Conservation (phyloP, 768 basidiomycete species). For the Lactifluus subvellereus region DNA sequence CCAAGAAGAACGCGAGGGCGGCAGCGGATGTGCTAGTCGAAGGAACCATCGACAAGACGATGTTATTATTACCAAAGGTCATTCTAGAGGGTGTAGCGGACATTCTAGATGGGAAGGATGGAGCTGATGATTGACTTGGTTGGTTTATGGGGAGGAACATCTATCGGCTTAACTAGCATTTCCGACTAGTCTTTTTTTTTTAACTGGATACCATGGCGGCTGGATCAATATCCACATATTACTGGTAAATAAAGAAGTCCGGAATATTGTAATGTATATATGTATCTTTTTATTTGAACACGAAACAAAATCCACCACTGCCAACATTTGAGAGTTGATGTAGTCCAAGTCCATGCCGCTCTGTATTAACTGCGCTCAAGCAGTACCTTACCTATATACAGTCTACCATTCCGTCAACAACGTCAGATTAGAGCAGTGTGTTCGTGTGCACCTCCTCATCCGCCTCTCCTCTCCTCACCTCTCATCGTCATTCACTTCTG, state of each 20-base stretch:
- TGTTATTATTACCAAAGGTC: slow-evolving; percentile 68
- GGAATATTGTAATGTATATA: slow-evolving; percentile 8
- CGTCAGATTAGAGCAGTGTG: slow-evolving; percentile 78
- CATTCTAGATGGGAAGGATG: slow-evolving; percentile 31
- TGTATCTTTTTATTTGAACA: slow-evolving; percentile 1
- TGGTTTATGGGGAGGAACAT: background rate
- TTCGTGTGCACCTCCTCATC: slow-evolving; percentile 35
- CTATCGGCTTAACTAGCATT: background rate
- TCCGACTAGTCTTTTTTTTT: background rate
- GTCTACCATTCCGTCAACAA: slow-evolving; percentile 76
- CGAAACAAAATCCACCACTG: background rate
- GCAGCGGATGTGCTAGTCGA: slow-evolving; percentile 32
- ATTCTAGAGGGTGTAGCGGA: slow-evolving; percentile 66
- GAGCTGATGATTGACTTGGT: slow-evolving; percentile 1
- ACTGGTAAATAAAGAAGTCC: background rate
- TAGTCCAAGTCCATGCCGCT: slow-evolving; percentile 52
- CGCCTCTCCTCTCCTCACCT: background rate
- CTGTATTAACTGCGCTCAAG: slow-evolving; percentile 67
- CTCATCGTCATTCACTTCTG: slow-evolving; percentile 8
- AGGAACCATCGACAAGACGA: slow-evolving; percentile 47
- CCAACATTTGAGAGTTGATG: background rate
- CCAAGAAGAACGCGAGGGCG: slow-evolving; percentile 35
- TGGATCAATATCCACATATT: slow-evolving; percentile 9
- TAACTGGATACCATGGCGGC: slow-evolving; percentile 3
- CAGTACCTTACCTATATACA: slow-evolving; percentile 69